Evolutionary conservation across 1,139 yeast genomes (phyloP).

Genomic region (Saccharomyces hybrid): DNA sequence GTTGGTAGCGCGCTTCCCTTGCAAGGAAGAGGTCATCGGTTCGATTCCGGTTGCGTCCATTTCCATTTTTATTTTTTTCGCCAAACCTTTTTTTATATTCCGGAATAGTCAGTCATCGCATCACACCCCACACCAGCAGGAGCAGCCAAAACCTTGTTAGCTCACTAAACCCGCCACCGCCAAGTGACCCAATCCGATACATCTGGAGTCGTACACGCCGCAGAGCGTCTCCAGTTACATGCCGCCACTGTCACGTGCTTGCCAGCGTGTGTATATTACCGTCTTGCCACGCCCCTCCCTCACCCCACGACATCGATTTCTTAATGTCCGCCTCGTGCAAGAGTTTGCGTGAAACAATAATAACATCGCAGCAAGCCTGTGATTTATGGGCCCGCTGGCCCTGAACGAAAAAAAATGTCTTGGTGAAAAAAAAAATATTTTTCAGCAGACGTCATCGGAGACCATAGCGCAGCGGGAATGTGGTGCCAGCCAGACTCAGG

Average conservation of each 20-base stretch:
- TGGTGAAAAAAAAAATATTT: background rate
- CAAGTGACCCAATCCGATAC: too few species aligned
- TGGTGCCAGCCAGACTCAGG: background rate
- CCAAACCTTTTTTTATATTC: background rate
- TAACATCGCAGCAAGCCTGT: background rate
- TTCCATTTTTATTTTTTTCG: too few species aligned
- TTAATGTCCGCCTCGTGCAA: too few species aligned
- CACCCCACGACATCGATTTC: background rate
- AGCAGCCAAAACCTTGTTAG: too few species aligned
- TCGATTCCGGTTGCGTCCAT: constrained; percentile 31
- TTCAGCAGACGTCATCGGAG: background rate
- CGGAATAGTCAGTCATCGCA: background rate
- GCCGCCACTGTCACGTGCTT: too few species aligned
- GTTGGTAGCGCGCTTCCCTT: constrained; percentile 32
- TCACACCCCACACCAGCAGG: background rate
- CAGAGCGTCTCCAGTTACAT: too few species aligned
- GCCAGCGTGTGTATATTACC: too few species aligned
- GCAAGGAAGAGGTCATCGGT: constrained; percentile 31
- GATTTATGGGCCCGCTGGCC: background rate
- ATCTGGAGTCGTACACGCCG: too few species aligned
- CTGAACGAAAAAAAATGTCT: background rate
- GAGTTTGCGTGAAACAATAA: background rate
- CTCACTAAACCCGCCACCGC: too few species aligned
- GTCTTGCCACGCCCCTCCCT: too few species aligned
- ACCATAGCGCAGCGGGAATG: background rate